Evolutionary conservation across 768 basidiomycete species (phyloP), one percentile per base, ranked within the genome.

Genomic region (Mycena galericulata): DNA sequence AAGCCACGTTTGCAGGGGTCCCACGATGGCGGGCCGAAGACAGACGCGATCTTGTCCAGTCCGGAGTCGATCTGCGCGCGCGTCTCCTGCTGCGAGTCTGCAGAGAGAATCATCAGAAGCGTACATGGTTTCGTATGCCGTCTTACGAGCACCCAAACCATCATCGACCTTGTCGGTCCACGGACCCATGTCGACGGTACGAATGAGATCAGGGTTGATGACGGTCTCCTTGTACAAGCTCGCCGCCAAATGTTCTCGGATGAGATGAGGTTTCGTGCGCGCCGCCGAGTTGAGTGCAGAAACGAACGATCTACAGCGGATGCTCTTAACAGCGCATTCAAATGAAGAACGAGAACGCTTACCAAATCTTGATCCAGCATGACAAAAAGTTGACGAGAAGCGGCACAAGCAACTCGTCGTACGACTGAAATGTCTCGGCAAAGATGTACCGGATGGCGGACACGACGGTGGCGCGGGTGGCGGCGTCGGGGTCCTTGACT

Each of bases 91-190:
- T n/a, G n/a, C n/a, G n/a, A n/a, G n/a, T n/a, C n/a, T n/a, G n/a
- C n/a, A n/a, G n/a, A n/a, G n/a, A n/a, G n/a, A n/a, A n/a, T n/a
- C n/a, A n/a, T n/a, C n/a, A n/a, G n/a, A 80, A n/a, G 96, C 97
- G 77, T 98, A 97, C 85, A 98, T 94, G 1, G 96, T 96, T 80
- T 99, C 98, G 79, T 94, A 99, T 2, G 98, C 97, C 0, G 95
- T 97, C 85, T 98, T 99, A 65, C 98, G 90, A 24, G 96, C 91
- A 70, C 99, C 97, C 41, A 99, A 85, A 53, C 98, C 98, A 71
- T 99, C 97, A 74, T 99, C 98, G 59, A 98, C 95, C n/a, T n/a
- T n/a, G n/a, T n/a, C n/a, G n/a, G n/a, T n/a, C n/a, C n/a, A n/a
- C n/a, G n/a, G n/a, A n/a, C n/a, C n/a, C n/a, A n/a, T n/a, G n/a